Base-by-base conservation (phyloP, 345 rosid genomes). In the Pistacia vera region DNA sequence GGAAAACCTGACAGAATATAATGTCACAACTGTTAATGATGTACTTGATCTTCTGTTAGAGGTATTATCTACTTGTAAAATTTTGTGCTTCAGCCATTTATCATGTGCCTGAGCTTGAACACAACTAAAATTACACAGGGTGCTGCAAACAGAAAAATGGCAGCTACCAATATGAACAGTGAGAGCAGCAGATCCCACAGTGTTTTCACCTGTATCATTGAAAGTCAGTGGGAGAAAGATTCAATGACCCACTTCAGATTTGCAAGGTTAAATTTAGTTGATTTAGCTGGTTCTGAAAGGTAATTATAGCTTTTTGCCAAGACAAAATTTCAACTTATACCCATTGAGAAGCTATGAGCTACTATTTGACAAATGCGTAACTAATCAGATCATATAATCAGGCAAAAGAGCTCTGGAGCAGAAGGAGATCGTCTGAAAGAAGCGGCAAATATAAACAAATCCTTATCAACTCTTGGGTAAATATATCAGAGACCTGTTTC, bases 271-370 rank as follows among this genome's bases (percentile, higher is more conserved):
- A 95, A 95, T 83, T 88, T 95, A 78, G 99, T 95, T 44, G 99
- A 95, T 78, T 85, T 95, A 80, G 97, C 99, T 74, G 99, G 99
- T 82, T 95, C 99, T 72, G 99, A 95, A 78, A 95, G 98, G 98
- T 95, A 90, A 74, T 28, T 44, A 54, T 61, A 73, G 57, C 68
- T 55, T 73, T 48, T 58, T 30, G 11, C 22, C 56, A 60, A 41
- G 11, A 11, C 54, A 41, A 44, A 30, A 71, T 38, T 8, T 71
- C 9, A n/a, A 58, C 30, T 59, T 44, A 13, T 13, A 20, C 8
- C 66, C 11, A 16, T 41, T 16, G 35, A 10, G 66, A 61, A 57
- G 56, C 67, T 48, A 51, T 62, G 68, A 49, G 46, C 60, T 61
- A 8, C 60, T 65, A 56, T 73, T 78, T 72, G 41, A 72, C 59